phyloP scores from a whole-genome alignment of 805 yeast genomes.

The Ascoidea rubescens region DNA sequence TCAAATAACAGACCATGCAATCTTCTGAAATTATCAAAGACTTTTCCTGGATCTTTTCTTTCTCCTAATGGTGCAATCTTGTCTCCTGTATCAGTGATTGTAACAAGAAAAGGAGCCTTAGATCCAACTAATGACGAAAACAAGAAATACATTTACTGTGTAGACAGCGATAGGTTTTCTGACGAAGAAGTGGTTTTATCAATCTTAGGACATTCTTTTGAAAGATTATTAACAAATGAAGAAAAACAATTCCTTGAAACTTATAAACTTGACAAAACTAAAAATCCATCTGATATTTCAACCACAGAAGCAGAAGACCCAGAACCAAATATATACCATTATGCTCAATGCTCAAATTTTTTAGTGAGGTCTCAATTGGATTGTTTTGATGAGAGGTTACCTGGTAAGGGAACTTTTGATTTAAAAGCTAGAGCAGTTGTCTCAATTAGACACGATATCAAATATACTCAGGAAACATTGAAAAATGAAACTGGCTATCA shows the following conservation, averaged over 20 bases:
- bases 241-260: slow-evolving; percentile 41
- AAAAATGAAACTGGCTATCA: slow-evolving; percentile 47
- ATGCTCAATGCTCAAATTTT: slow-evolving; percentile 53
- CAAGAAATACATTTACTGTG: slow-evolving; percentile 29
- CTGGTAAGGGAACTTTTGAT: slow-evolving; percentile 88
- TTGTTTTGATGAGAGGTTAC: slow-evolving; percentile 60
- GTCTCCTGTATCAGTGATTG: slow-evolving; percentile 42
- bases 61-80: slow-evolving; percentile 30
- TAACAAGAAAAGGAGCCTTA: slow-evolving; percentile 26
- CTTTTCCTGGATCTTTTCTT: slow-evolving; percentile 23
- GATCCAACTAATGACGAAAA: slow-evolving; percentile 15
- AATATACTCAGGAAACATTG: slow-evolving; percentile 30
- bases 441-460: slow-evolving; percentile 66
- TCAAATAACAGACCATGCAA: slow-evolving; percentile 46
- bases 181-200: slow-evolving; percentile 59
- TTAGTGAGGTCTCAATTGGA: slow-evolving; percentile 86
- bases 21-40: slow-evolving; percentile 28
- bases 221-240: slow-evolving; percentile 54
- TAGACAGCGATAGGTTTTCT: slow-evolving; percentile 57
- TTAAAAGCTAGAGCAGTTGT: slow-evolving; percentile 84
- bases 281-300: slow-evolving; percentile 7
- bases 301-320: slow-evolving; percentile 7
- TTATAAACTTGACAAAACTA: too few relatives aligned
- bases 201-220: slow-evolving; percentile 67
- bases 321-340: slow-evolving; percentile 43